Conservation (phyloP, 1,284 basidiomycete species). For the Anthracocystis walkeri region DNA sequence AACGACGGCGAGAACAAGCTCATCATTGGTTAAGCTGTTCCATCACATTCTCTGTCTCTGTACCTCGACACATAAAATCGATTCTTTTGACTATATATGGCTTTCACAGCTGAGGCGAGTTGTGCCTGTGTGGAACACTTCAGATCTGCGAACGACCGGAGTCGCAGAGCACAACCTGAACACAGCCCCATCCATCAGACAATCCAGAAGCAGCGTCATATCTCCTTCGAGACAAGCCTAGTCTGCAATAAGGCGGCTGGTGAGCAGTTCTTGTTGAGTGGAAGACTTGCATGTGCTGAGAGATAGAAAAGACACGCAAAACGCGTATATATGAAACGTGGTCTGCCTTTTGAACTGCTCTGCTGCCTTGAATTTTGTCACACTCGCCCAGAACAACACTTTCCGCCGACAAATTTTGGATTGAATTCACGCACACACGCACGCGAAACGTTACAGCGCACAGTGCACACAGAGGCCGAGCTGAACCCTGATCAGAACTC, state of each 20-base stretch:
- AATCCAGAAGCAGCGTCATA: too few species aligned
- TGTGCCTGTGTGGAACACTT: too few species aligned
- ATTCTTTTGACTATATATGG: not conserved
- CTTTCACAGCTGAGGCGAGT: not conserved
- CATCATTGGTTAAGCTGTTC: constrained; percentile 80
- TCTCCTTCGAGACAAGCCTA: too few species aligned
- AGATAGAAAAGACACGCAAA: not conserved
- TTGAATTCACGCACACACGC: constrained; percentile 8
- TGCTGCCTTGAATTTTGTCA: constrained; percentile 19
- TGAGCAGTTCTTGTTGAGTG: not conserved
- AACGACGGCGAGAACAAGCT: constrained; percentile 74
- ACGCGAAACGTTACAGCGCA: not conserved
- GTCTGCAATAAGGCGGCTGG: too few species aligned
- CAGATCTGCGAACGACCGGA: too few species aligned
- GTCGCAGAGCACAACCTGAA: too few species aligned
- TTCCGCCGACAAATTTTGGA: not conserved
- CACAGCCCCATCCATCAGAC: too few species aligned
- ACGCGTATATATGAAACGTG: constrained; percentile 24
- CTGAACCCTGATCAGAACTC: constrained; percentile 10
- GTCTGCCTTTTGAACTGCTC: constrained; percentile 1
- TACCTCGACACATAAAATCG: constrained; percentile 4
- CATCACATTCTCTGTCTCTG: not conserved
- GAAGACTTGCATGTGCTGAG: not conserved
- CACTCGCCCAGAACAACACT: constrained; percentile 46
- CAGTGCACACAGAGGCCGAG: constrained; percentile 1